Evolutionary conservation across 208 protist genomes (phyloP), one percentile per base, ranked within the genome.

Genomic region (Wallacemonas collosoma): DNA sequence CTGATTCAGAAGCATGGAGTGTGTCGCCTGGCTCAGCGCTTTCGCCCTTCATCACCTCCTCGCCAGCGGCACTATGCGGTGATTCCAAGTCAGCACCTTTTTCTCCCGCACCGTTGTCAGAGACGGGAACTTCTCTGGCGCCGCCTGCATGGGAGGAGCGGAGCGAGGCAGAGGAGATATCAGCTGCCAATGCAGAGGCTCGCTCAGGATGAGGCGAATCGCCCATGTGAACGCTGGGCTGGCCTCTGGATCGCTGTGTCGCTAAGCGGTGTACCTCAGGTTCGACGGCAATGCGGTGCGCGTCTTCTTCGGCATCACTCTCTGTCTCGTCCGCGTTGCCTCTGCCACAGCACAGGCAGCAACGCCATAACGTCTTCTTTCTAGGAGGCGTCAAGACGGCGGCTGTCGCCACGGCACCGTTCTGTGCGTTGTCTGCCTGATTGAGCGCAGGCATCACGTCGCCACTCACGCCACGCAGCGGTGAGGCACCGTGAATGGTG

Each of bases 271-370:
- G 41, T 2, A 51, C 60, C 14, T 50, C 60, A 5, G 60, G 38
- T 17, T 65, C 60, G 43, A 65, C 36, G 5, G 14, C 35, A 41
- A 41, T 41, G 3, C 12, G 35, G 26, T 15, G 56, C 8, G 56
- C 36, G 8, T 38, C 8, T 40, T 62, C 56, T 7, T 65, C 60
- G 39, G 14, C 43, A 17, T 65, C 60, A 41, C 60, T 65, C 15
- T 65, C 60, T 9, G 41, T 26, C 26, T 26, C 39, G 41, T 65
- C 60, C 38, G 11, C 36, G 6, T 65, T 65, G 41, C 60, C 43
- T 38, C 60, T 41, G 60, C 8, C 11, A 41, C 60, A 65, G 60
- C 60, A 51, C 60, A 65, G 43, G 60, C 60, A 65, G n/a, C 60
- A 53, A 41, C 53, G 53, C 60, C 2, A 14, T 3, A 47, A 65